A percentile compares a stretch with the other conserved stretches of the same genome.
Conservation (phyloP, 441 rosid genomes). For the Macaranga tanarius region DNA sequence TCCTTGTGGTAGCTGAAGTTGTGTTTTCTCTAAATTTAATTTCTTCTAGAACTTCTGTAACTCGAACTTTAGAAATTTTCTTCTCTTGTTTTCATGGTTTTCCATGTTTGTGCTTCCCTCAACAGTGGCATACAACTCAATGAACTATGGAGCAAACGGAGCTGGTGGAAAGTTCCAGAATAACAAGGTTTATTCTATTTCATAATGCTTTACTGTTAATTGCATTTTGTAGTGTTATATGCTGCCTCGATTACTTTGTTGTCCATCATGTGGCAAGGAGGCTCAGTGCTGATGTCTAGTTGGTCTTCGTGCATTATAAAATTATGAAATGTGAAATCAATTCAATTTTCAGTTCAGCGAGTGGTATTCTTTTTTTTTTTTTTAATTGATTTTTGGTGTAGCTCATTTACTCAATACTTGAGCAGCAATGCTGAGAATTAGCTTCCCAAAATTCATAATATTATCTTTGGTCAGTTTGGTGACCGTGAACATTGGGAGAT, state of each 20-base stretch:
- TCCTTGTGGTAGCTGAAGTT: conserved; percentile 16
- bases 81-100: conserved; percentile 71
- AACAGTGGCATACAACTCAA: conserved; percentile 66
- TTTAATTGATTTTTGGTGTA: not conserved
- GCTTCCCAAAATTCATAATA: not conserved
- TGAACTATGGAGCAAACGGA: conserved; percentile 70
- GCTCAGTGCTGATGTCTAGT: not conserved
- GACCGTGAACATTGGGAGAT: not conserved
- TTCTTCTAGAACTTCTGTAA: conserved; percentile 45
- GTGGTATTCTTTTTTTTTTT: not conserved
- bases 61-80: conserved; percentile 54
- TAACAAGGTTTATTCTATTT: conserved; percentile 64
- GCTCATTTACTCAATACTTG: not conserved
- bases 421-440: not conserved
- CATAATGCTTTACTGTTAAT: conserved; percentile 23
- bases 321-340: not conserved
- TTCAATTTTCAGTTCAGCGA: not conserved
- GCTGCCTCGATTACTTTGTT: not conserved
- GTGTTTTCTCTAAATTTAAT: conserved; percentile 24
- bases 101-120: conserved; percentile 68
- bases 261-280: not conserved
- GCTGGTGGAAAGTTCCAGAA: conserved; percentile 76
- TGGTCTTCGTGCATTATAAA: not conserved
- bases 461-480: not conserved
- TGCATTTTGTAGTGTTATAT: conserved; percentile 2